Conservation (phyloP, 495 filamentous ascomycete genomes). For the Penicillium ucsense region DNA sequence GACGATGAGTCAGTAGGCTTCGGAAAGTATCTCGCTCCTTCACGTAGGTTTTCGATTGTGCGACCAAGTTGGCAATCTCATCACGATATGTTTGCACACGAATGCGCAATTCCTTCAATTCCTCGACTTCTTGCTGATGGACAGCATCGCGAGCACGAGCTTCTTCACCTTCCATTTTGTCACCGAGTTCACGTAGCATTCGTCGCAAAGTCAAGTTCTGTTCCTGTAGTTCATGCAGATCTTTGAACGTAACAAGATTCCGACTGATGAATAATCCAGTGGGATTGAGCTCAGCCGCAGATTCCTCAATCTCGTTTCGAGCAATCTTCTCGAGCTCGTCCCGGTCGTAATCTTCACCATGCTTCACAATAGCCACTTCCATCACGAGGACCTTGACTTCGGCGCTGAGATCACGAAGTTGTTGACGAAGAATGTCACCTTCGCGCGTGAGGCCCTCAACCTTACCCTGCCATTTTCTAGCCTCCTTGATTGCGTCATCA, state of each 20-base stretch:
- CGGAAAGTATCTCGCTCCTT: conserved; percentile 96
- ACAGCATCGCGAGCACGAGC: conserved; percentile 58
- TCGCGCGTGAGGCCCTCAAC: conserved; percentile 63
- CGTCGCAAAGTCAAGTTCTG: conserved; percentile 78
- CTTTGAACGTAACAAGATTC: conserved; percentile 71
- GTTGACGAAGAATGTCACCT: conserved; percentile 67
- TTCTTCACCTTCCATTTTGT: conserved; percentile 86
- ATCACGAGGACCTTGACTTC: conserved; percentile 83
- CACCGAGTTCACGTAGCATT: conserved; percentile 71
- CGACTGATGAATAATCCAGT: conserved; percentile 82
- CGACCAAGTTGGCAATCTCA: conserved; percentile 69
- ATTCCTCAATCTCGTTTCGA: conserved; percentile 51
- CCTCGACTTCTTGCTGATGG: conserved; percentile 60
- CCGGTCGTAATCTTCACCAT: conserved; percentile 63
- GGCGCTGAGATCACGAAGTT: conserved; percentile 82
- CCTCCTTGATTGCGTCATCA: conserved; percentile 47
- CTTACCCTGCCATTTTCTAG: conserved; percentile 63
- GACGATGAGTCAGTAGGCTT: conserved; percentile 72
- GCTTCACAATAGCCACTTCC: conserved; percentile 67
- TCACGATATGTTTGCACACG: conserved; percentile 51
- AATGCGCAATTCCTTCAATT: conserved; percentile 58
- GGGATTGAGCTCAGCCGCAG: conserved; percentile 51
- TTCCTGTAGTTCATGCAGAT: conserved; percentile 74
- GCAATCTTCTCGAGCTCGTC: conserved; percentile 67
- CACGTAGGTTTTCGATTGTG: conserved; percentile 81